Evolutionary conservation across 192 early-diverging fungal genomes (phyloP).

Genomic region (Backusella mclennaniae): DNA sequence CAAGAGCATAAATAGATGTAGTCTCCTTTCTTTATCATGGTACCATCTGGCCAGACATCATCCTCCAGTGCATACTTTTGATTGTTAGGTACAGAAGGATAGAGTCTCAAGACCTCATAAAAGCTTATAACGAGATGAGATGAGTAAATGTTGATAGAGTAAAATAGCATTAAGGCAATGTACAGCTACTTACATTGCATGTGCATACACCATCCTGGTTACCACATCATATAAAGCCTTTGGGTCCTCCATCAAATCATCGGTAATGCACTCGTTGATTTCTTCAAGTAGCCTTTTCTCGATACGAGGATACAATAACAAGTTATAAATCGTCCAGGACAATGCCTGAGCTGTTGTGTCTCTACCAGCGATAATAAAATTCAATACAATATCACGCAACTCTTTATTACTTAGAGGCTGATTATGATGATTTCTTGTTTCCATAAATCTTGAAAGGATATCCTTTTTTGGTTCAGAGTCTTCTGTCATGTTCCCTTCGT

Average conservation of each 20-base stretch:
- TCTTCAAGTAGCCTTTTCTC: conserved; percentile 43
- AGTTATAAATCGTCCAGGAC: conserved; percentile 47
- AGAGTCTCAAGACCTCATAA: conserved; percentile 36
- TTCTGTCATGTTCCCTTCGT: not conserved
- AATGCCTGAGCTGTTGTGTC: conserved; percentile 47
- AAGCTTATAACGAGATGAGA: not conserved
- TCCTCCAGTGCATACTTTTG: conserved; percentile 42
- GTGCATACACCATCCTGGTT: conserved; percentile 32
- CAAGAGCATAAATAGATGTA: conserved; percentile 36
- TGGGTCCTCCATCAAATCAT: conserved; percentile 20
- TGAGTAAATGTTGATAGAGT: not conserved
- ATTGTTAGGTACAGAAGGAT: conserved; percentile 43
- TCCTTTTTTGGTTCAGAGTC: conserved; percentile 8
- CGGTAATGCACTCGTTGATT: conserved; percentile 12
- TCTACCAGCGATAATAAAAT: conserved; percentile 29
- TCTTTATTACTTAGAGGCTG: conserved; percentile 13
- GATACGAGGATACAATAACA: conserved; percentile 36
- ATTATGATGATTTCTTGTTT: conserved; percentile 10
- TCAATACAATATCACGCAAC: conserved; percentile 27
- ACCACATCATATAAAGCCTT: conserved; percentile 22
- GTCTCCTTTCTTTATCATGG: conserved; percentile 40
- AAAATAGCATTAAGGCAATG: not conserved
- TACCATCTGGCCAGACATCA: conserved; percentile 46
- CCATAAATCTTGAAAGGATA: conserved; percentile 29
- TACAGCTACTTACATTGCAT: conserved; percentile 26